A percentile compares a stretch with the other conserved stretches of the same genome.
Conservation (phyloP, 1,139 yeast genomes). For the Candida tetrigidarum region DNA sequence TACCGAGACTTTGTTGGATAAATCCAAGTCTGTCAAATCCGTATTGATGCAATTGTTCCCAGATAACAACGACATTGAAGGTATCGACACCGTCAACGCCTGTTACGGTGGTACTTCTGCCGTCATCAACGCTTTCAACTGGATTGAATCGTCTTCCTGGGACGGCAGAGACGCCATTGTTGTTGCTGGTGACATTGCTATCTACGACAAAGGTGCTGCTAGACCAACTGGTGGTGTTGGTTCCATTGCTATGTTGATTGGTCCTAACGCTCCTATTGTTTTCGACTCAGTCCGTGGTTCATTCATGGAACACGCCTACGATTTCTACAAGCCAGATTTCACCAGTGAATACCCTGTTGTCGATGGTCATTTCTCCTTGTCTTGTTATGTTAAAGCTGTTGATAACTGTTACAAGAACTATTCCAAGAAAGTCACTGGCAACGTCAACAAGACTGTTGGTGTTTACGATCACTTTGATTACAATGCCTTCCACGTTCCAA, state of each 20-base stretch:
- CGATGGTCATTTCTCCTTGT: constrained; percentile 94
- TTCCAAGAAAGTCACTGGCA: constrained; percentile 76
- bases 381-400: constrained; percentile 93
- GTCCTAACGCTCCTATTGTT: constrained; percentile 97
- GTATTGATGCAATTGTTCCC: constrained; percentile 95
- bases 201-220: constrained; percentile 96
- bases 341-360: constrained; percentile 96
- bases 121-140: constrained; percentile 88
- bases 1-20: constrained; percentile 96
- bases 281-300: constrained; percentile 89
- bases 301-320: constrained; percentile 95
- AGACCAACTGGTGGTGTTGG: constrained; percentile 99
- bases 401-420: constrained; percentile 86
- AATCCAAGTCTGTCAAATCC: constrained; percentile 95
- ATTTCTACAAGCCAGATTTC: constrained; percentile 97
- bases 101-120: constrained; percentile 99
- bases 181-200: constrained; percentile 97
- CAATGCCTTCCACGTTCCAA: constrained; percentile 98
- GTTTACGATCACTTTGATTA: constrained; percentile 79
- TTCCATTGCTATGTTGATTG: constrained; percentile 91
- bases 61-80: constrained; percentile 90
- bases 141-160: constrained; percentile 97
- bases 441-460: constrained; percentile 60
- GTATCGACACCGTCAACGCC: constrained; percentile 95
- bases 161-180: constrained; percentile 99